These are phyloP conservation scores for Fusarium sp. DNA, from an alignment of 2,329 filamentous ascomycete genomes.

Conservation along the genomic window DNA sequence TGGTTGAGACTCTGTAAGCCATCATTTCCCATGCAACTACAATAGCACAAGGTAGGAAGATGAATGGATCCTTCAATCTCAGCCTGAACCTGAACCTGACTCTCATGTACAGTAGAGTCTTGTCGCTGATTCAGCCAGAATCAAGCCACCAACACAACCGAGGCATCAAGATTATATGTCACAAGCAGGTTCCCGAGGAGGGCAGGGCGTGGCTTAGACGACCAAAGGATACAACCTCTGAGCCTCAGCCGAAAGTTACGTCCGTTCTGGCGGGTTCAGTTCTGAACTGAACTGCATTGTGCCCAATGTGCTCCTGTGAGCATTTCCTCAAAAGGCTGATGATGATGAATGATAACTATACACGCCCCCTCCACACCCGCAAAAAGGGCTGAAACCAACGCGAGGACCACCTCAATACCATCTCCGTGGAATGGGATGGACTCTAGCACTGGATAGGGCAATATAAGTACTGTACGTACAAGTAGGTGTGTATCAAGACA, in stretches of 20 bases:
- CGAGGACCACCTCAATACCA: slow-evolving; percentile 36
- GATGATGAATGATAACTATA: neutral
- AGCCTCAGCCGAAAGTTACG: slow-evolving; percentile 19
- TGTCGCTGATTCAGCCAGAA: slow-evolving; percentile 1
- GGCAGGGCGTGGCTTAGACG: slow-evolving; percentile 12
- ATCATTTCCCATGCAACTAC: slow-evolving; percentile 38
- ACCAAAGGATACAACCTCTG: neutral
- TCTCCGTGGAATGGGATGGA: slow-evolving; percentile 39
- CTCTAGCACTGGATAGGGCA: slow-evolving; percentile 39
- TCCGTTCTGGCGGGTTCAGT: slow-evolving; percentile 1
- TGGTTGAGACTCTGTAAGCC: slow-evolving; percentile 30
- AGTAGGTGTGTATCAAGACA: neutral
- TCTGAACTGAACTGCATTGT: neutral
- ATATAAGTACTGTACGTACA: neutral
- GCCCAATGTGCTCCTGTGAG: slow-evolving; percentile 11
- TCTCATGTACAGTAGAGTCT: neutral
- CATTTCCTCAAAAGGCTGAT: neutral
- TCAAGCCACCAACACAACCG: slow-evolving; percentile 18
- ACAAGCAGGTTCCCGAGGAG: slow-evolving; percentile 16
- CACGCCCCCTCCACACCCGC: slow-evolving; percentile 21
- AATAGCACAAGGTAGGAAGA: slow-evolving; percentile 21
- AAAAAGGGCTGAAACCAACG: slow-evolving; percentile 32
- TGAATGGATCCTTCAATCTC: slow-evolving; percentile 8
- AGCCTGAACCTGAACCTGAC: neutral
- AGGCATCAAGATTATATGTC: neutral